Conservation (phyloP, 2,329 filamentous ascomycete genomes). For the Sarocladium oryzae region DNA sequence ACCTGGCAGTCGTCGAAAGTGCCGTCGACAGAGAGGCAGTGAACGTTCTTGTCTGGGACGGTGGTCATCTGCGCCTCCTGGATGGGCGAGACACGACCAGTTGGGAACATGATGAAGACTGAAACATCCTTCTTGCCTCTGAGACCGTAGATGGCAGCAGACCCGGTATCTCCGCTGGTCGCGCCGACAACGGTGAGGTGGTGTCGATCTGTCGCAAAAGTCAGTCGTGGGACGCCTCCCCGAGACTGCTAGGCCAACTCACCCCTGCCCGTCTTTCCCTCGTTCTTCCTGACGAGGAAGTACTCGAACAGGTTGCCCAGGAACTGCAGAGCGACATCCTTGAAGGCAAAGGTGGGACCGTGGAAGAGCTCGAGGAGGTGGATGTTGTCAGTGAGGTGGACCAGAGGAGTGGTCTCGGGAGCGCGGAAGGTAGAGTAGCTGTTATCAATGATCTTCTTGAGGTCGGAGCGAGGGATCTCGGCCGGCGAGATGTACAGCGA, state of each 20-base stretch:
- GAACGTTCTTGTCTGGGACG: conserved; percentile 81
- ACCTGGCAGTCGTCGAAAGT: conserved; percentile 96
- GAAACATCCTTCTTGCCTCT: conserved; percentile 95
- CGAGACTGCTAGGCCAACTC: conserved; percentile 14
- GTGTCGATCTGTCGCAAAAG: conserved; percentile 49
- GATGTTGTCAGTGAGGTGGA: conserved; percentile 68
- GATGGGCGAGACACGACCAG: conserved; percentile 83
- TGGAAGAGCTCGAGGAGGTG: conserved; percentile 93
- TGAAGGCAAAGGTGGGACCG: conserved; percentile 91
- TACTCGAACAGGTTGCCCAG: conserved; percentile 95
- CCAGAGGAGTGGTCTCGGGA: conserved; percentile 69
- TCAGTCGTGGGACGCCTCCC: background rate
- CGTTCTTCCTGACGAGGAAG: conserved; percentile 68
- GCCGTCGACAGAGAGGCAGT: conserved; percentile 83
- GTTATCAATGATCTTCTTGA: conserved; percentile 74
- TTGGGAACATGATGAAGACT: conserved; percentile 89
- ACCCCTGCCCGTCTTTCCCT: conserved; percentile 56
- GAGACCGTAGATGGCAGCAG: conserved; percentile 91
- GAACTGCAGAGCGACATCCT: conserved; percentile 90
- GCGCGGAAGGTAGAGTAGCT: conserved; percentile 88
- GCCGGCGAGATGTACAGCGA: conserved; percentile 77
- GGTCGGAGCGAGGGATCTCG: conserved; percentile 75
- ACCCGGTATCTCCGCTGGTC: conserved; percentile 85
- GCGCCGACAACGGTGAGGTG: conserved; percentile 83
- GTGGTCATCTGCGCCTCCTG: conserved; percentile 98